phyloP scores from a whole-genome alignment of 805 yeast species.

The Starmerella vitae region DNA sequence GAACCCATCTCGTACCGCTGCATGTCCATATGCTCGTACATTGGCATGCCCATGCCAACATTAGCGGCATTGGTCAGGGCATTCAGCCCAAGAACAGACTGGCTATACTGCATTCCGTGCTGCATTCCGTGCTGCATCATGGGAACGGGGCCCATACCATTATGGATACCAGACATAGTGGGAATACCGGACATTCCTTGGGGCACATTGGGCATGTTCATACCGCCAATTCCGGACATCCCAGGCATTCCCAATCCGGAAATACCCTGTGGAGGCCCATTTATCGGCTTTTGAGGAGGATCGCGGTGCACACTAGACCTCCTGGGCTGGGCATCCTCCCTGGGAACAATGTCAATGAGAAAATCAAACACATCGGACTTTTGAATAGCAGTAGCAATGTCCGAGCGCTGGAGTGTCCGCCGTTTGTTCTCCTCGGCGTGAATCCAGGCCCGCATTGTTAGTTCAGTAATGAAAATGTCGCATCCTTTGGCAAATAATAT shows the following conservation, averaged over 20 bases:
- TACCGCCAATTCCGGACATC: no score
- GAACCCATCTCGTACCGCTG: background rate
- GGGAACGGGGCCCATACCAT: background rate
- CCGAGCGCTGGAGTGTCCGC: slow-evolving; percentile 84
- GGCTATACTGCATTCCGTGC: background rate
- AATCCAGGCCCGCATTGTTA: slow-evolving; percentile 98
- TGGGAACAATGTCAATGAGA: slow-evolving; percentile 86
- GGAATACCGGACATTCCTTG: slow-evolving; percentile 2
- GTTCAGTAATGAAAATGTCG: slow-evolving; percentile 89
- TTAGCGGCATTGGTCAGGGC: slow-evolving; percentile 1
- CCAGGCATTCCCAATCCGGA: no score
- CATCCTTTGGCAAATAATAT: slow-evolving; percentile 95
- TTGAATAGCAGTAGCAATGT: slow-evolving; percentile 88
- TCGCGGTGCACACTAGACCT: background rate
- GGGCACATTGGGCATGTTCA: slow-evolving; percentile 6
- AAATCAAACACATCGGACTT: slow-evolving; percentile 96
- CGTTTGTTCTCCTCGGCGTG: slow-evolving; percentile 95
- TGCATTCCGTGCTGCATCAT: background rate
- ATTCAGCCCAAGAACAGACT: background rate
- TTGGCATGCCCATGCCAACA: slow-evolving; percentile 19
- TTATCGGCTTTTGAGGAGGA: background rate
- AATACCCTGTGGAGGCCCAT: no score
- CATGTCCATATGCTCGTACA: background rate
- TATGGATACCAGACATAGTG: background rate
- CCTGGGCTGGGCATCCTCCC: slow-evolving; percentile 50